A percentile compares a stretch with the other conserved stretches of the same genome.
phyloP scores from a whole-genome alignment of 441 rosid genomes.

The Monsonia emarginata region DNA sequence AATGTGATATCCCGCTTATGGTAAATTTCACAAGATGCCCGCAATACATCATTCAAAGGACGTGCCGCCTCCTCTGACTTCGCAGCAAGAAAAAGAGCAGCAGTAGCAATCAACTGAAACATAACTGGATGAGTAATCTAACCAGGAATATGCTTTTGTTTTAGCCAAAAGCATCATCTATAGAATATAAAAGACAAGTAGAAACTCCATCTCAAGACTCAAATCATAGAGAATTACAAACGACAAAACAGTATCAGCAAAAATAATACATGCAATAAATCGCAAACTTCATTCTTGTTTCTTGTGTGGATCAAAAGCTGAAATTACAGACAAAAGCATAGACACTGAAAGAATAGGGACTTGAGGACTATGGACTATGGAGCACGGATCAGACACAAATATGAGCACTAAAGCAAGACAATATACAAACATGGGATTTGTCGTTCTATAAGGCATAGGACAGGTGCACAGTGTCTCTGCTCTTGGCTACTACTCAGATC shows the following conservation, averaged over 20 bases:
- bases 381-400: too few relatives aligned
- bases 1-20: slow-evolving; percentile 57
- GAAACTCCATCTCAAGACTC: neutral
- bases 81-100: slow-evolving; percentile 67
- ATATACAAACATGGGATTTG: too few relatives aligned
- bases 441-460: too few relatives aligned
- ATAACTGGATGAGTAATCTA: slow-evolving; percentile 11
- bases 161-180: neutral
- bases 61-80: slow-evolving; percentile 76
- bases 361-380: too few relatives aligned
- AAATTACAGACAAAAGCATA: too few relatives aligned
- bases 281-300: too few relatives aligned
- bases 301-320: too few relatives aligned
- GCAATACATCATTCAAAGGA: slow-evolving; percentile 49
- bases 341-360: too few relatives aligned
- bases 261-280: neutral
- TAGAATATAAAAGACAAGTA: neutral
- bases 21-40: slow-evolving; percentile 45
- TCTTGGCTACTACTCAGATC: too few relatives aligned
- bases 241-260: neutral
- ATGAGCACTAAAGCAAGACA: too few relatives aligned
- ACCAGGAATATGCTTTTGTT: neutral
- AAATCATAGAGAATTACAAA: neutral
- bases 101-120: slow-evolving; percentile 63
- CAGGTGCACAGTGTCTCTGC: too few relatives aligned